Percentiles rank a stretch among this genome's conserved stretches.
Conservation (phyloP, 345 rosid species). For the Salix brachista region DNA sequence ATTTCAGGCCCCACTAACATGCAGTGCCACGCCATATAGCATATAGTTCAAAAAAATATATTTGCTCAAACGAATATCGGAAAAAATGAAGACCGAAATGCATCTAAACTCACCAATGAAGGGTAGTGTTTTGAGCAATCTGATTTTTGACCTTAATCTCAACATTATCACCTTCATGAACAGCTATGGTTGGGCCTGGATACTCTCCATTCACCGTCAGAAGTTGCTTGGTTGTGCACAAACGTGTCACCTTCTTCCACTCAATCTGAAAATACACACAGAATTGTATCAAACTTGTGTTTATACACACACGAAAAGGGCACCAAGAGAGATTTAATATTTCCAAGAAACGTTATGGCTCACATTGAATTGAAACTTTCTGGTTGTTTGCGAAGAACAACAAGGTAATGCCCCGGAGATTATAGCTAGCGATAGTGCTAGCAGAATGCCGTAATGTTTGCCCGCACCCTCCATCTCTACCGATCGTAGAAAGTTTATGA, state of each 20-base stretch:
- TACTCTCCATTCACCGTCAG: conserved; percentile 61
- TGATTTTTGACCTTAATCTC: conserved; percentile 55
- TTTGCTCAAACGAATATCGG: too few relatives aligned
- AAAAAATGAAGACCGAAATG: not conserved
- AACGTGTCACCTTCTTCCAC: conserved; percentile 50
- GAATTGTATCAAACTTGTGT: not conserved
- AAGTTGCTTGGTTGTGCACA: conserved; percentile 54
- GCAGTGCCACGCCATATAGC: too few relatives aligned
- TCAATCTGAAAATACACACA: conserved; percentile 30
- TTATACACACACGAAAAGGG: too few relatives aligned
- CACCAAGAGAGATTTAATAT: too few relatives aligned
- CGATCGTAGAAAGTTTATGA: not conserved
- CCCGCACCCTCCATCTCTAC: not conserved
- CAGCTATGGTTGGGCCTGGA: conserved; percentile 62
- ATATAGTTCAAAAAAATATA: too few relatives aligned
- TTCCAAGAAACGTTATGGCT: not conserved
- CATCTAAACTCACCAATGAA: conserved; percentile 46
- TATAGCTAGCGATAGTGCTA: not conserved
- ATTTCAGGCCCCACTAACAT: too few relatives aligned
- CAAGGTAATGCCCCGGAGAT: not conserved
- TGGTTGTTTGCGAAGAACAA: conserved; percentile 3
- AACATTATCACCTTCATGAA: conserved; percentile 60
- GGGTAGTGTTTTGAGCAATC: conserved; percentile 44
- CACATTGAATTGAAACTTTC: conserved; percentile 21
- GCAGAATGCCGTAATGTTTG: not conserved